Conservation (phyloP, 2,329 filamentous ascomycete genomes). For the Talaromyces pinophilus region DNA sequence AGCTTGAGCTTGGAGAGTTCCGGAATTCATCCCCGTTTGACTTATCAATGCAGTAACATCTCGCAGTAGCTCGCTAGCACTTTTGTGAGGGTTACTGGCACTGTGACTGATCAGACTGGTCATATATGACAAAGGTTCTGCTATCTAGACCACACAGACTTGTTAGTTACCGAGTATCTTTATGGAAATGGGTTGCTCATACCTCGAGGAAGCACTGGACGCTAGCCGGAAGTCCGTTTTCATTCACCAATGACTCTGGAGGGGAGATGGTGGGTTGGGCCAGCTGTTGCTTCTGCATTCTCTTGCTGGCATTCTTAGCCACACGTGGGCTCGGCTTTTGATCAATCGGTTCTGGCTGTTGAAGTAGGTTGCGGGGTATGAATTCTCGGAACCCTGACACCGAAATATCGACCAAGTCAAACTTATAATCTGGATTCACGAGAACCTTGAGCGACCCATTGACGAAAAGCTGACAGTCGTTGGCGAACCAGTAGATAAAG, state of each 20-base stretch:
- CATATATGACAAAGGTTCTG: constrained; percentile 67
- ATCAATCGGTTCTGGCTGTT: constrained; percentile 52
- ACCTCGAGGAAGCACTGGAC: constrained; percentile 66
- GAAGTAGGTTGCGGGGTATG: constrained; percentile 65
- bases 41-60: constrained; percentile 19
- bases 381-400: constrained; percentile 79
- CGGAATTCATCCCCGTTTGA: constrained; percentile 34
- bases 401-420: constrained; percentile 82
- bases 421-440: constrained; percentile 75
- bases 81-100: constrained; percentile 19
- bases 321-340: constrained; percentile 62
- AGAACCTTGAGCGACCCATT: constrained; percentile 75
- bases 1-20: constrained; percentile 34
- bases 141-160: constrained; percentile 50
- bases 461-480: constrained; percentile 77
- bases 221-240: constrained; percentile 57
- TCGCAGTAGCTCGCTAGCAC: constrained; percentile 17
- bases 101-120: constrained; percentile 58
- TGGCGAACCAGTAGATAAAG: constrained; percentile 86
- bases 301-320: constrained; percentile 56
- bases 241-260: constrained; percentile 46
- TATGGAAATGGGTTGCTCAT: constrained; percentile 29
- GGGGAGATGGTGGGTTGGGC: constrained; percentile 47
- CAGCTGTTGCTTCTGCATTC: constrained; percentile 50
- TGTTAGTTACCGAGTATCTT: constrained; percentile 25